Evolutionary conservation across 2,329 filamentous ascomycete species (phyloP).

Genomic region (Pezicula radicicola): DNA sequence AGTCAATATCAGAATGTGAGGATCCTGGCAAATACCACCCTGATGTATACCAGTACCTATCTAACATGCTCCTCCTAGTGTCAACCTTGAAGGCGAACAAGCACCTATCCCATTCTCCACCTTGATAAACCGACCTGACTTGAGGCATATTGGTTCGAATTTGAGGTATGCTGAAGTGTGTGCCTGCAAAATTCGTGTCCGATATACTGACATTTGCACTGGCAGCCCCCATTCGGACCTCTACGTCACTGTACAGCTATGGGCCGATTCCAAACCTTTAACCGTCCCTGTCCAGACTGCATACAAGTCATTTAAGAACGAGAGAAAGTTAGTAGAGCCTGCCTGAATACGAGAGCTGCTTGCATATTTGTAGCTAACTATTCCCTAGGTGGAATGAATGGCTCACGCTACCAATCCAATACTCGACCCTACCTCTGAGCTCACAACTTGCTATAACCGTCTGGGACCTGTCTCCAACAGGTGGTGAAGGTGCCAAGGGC

Average conservation of each 20-base stretch:
- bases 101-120: conserved; percentile 73
- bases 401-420: conserved; percentile 82
- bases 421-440: conserved; percentile 77
- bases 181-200: background rate
- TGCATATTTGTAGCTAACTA: conserved; percentile 9
- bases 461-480: conserved; percentile 88
- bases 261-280: conserved; percentile 92
- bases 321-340: conserved; percentile 48
- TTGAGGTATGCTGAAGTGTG: conserved; percentile 50
- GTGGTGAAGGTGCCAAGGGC: conserved; percentile 63
- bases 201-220: conserved; percentile 20
- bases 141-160: conserved; percentile 86
- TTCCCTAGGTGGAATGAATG: conserved; percentile 92
- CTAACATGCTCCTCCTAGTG: conserved; percentile 45
- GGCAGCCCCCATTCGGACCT: conserved; percentile 77
- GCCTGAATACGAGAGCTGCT: background rate
- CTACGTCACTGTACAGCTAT: conserved; percentile 89
- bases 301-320: conserved; percentile 84
- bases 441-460: conserved; percentile 87
- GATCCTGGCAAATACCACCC: background rate
- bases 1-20: conserved; percentile 62
- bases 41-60: background rate
- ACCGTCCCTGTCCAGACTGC: conserved; percentile 89
- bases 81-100: conserved; percentile 75
- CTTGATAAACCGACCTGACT: conserved; percentile 72